Evolutionary conservation across 1,284 basidiomycete genomes (phyloP).

Genomic region (Ceratobasidium sp.): DNA sequence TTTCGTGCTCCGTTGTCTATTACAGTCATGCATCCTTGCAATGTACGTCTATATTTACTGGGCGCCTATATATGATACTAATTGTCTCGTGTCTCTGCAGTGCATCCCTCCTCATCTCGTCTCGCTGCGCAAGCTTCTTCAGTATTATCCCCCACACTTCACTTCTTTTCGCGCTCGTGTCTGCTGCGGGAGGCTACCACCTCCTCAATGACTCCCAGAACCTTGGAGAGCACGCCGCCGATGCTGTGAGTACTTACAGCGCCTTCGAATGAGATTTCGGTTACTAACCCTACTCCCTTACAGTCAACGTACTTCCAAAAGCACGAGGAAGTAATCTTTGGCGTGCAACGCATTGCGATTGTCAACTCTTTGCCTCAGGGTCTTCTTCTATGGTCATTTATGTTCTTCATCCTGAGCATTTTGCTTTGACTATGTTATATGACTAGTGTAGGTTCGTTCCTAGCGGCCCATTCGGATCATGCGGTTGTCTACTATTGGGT

Average conservation of each 20-base stretch:
- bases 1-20: neutral
- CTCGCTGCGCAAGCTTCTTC: neutral
- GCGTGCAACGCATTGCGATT: slow-evolving; percentile 28
- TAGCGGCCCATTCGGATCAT: too few species aligned
- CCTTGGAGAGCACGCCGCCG: slow-evolving; percentile 17
- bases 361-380: slow-evolving; percentile 29
- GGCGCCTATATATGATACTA: neutral
- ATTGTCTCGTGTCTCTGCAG: neutral
- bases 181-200: slow-evolving; percentile 5
- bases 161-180: slow-evolving; percentile 9
- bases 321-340: slow-evolving; percentile 12
- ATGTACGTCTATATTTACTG: neutral
- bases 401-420: slow-evolving; percentile 11
- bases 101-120: slow-evolving; percentile 8
- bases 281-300: neutral
- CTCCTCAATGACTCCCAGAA: slow-evolving; percentile 33
- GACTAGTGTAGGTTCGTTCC: too few species aligned
- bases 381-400: slow-evolving; percentile 20
- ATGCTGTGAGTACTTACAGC: slow-evolving; percentile 21
- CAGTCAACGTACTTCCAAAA: slow-evolving; percentile 26
- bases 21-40: slow-evolving; percentile 14
- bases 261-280: neutral
- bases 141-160: neutral
- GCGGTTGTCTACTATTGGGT: too few species aligned
- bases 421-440: neutral